phyloP scores from a whole-genome alignment of 352 stramenopile species.

The Globisporangium yorkense region DNA sequence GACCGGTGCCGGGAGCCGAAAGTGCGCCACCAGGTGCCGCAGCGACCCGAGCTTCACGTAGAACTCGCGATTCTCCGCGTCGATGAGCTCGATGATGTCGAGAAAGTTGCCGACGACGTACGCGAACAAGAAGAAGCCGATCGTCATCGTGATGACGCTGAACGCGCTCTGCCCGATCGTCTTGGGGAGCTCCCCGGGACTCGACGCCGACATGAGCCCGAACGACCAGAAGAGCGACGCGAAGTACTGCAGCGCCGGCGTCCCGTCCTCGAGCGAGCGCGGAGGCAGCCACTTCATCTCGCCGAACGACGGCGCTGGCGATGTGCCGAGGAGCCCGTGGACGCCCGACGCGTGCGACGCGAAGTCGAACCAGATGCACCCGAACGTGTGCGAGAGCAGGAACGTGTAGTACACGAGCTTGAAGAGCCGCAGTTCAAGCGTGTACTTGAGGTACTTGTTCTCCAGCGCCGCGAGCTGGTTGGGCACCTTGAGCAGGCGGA shows the following conservation, averaged over 20 bases:
- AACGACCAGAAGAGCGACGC: slow-evolving; percentile 64
- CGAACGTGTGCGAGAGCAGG: slow-evolving; percentile 47
- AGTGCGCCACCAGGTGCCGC: slow-evolving; percentile 48
- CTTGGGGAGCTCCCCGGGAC: slow-evolving; percentile 42
- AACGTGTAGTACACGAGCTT: slow-evolving; percentile 79
- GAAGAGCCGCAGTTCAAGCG: slow-evolving; percentile 52
- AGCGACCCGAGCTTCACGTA: slow-evolving; percentile 47
- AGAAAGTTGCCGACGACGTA: slow-evolving; percentile 73
- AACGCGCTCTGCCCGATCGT: slow-evolving; percentile 44
- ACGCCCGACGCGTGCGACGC: slow-evolving; percentile 21
- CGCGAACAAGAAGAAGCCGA: slow-evolving; percentile 64
- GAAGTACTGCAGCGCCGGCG: slow-evolving; percentile 42
- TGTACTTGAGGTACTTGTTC: slow-evolving; percentile 60
- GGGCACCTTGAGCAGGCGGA: slow-evolving; percentile 52
- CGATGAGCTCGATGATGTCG: slow-evolving; percentile 63
- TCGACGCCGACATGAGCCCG: slow-evolving; percentile 58
- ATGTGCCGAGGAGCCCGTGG: neutral
- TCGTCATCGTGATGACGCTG: slow-evolving; percentile 50
- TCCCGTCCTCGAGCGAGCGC: slow-evolving; percentile 20
- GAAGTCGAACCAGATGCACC: slow-evolving; percentile 66
- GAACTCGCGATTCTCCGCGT: slow-evolving; percentile 63
- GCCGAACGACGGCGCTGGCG: slow-evolving; percentile 12
- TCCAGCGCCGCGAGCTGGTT: slow-evolving; percentile 43
- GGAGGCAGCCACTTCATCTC: slow-evolving; percentile 28
- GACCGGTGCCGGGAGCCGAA: slow-evolving; percentile 33